phyloP scores from a whole-genome alignment of 2,329 filamentous ascomycete genomes.

The Penicillium glabrum region DNA sequence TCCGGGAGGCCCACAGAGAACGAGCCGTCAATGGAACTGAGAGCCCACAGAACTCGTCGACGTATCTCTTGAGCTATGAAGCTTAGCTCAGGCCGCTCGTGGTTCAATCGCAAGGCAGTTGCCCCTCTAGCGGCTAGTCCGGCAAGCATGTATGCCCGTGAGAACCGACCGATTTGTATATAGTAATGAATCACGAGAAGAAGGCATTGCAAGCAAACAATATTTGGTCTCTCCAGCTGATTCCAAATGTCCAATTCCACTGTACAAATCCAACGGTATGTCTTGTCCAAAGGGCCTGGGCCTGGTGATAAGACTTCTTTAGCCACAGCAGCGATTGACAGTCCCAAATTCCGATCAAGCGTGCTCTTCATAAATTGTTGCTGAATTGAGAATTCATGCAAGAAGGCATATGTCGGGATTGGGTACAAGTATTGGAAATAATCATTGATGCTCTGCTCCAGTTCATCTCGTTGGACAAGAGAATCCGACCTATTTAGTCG shows the following conservation, averaged over 20 bases:
- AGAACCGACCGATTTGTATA: conserved; percentile 10
- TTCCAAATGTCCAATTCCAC: conserved; percentile 10
- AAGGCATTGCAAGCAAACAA: conserved; percentile 8
- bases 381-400: conserved; percentile 9
- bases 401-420: conserved; percentile 10
- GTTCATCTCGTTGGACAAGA: neutral
- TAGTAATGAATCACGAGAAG: conserved; percentile 10
- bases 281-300: neutral
- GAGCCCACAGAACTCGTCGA: conserved; percentile 13
- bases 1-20: conserved; percentile 13
- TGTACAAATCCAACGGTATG: neutral
- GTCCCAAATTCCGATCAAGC: conserved; percentile 7
- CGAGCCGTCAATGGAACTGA: conserved; percentile 9
- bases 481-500: neutral
- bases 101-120: conserved; percentile 12
- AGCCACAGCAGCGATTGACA: conserved; percentile 3
- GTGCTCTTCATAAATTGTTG: neutral
- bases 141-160: conserved; percentile 16
- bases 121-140: conserved; percentile 11
- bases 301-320: neutral
- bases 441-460: neutral
- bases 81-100: conserved; percentile 13
- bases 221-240: conserved; percentile 8
- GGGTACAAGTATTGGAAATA: conserved; percentile 14
- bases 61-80: conserved; percentile 14